Evolutionary conservation across 2,329 filamentous ascomycete genomes (phyloP).

Genomic region (Tolypocladium inflatum): DNA sequence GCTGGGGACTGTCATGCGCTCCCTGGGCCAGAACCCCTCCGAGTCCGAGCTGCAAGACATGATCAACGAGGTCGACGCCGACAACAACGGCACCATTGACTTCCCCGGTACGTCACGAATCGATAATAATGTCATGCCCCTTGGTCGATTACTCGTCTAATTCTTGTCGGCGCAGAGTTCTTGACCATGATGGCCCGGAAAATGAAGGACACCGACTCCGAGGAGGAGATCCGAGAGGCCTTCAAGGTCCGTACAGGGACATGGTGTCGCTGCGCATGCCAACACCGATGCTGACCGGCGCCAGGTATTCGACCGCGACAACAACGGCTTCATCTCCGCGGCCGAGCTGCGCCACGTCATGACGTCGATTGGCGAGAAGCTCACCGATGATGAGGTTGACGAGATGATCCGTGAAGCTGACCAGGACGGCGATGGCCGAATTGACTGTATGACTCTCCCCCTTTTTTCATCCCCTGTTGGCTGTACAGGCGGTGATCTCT

Average conservation of each 20-base stretch:
- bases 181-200: slow-evolving; percentile 90
- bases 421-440: slow-evolving; percentile 80
- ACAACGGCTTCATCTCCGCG: slow-evolving; percentile 86
- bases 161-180: slow-evolving; percentile 52
- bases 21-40: slow-evolving; percentile 79
- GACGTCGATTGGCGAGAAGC: slow-evolving; percentile 86
- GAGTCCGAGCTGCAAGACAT: slow-evolving; percentile 87
- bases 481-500: neutral
- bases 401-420: slow-evolving; percentile 91
- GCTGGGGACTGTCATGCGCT: slow-evolving; percentile 84
- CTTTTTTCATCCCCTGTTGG: neutral
- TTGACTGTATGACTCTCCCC: slow-evolving; percentile 60
- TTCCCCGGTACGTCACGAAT: slow-evolving; percentile 60
- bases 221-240: slow-evolving; percentile 82
- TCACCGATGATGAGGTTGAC: slow-evolving; percentile 83
- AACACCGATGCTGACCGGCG: neutral
- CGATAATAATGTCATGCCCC: neutral
- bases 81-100: slow-evolving; percentile 89
- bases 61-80: slow-evolving; percentile 89
- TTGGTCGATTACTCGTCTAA: neutral
- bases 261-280: neutral
- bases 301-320: slow-evolving; percentile 75
- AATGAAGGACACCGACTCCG: slow-evolving; percentile 89
- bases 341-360: slow-evolving; percentile 84
- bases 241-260: slow-evolving; percentile 55